Conservation (phyloP, 1,139 yeast genomes). For the Magnusiomyces suaveolens region DNA sequence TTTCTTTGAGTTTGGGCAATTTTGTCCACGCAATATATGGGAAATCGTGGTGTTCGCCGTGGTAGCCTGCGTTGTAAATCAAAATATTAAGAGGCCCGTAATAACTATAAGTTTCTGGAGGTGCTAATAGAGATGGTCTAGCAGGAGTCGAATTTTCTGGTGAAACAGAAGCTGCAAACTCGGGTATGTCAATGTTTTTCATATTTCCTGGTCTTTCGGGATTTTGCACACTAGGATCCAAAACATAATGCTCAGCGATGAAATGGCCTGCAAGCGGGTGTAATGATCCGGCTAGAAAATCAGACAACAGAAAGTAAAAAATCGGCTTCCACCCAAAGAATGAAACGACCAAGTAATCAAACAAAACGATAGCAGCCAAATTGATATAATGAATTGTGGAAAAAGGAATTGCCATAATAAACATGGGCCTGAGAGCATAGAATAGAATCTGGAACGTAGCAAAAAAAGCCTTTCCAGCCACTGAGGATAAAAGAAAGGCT, state of each 20-base stretch:
- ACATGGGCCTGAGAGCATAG: constrained; percentile 86
- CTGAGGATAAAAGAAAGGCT: constrained; percentile 61
- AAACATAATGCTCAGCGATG: constrained; percentile 84
- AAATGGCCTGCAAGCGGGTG: constrained; percentile 96
- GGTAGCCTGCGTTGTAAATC: constrained; percentile 91
- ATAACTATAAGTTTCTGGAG: constrained; percentile 81
- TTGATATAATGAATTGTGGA: constrained; percentile 67
- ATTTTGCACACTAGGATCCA: constrained; percentile 37
- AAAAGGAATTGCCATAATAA: constrained; percentile 63
- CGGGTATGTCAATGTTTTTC: constrained; percentile 5
- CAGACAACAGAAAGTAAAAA: constrained; percentile 59
- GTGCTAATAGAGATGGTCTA: constrained; percentile 15
- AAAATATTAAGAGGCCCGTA: constrained; percentile 68
- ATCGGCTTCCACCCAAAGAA: constrained; percentile 58
- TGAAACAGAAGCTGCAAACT: neutral
- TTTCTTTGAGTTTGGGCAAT: constrained; percentile 51
- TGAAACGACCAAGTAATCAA: constrained; percentile 48
- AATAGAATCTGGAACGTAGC: constrained; percentile 84
- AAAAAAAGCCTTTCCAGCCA: constrained; percentile 81
- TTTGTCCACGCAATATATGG: constrained; percentile 89
- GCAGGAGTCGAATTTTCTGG: constrained; percentile 19
- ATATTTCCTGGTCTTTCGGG: constrained; percentile 16
- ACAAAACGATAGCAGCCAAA: constrained; percentile 48
- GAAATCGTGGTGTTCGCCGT: constrained; percentile 91
- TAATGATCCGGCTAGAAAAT: constrained; percentile 81